These are phyloP conservation scores for Escovopsis sp. DNA, from an alignment of 2,329 filamentous ascomycete species.

Conservation along the genomic window DNA sequence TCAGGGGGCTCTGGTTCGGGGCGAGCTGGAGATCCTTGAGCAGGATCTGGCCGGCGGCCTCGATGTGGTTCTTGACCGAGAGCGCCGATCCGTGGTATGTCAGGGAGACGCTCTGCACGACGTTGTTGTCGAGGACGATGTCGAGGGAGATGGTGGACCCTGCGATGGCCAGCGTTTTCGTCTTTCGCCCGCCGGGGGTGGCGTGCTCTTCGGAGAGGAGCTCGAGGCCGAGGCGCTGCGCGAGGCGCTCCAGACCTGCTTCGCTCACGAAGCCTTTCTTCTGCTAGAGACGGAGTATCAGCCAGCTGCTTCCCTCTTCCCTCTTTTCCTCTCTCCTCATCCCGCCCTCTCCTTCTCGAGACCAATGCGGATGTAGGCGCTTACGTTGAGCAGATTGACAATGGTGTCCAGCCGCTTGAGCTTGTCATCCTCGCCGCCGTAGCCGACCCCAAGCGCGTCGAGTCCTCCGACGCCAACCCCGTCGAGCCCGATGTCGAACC, in stretches of 20 bases:
- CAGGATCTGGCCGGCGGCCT: conserved; percentile 50
- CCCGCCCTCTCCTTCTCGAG: neutral
- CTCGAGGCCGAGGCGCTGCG: conserved; percentile 51
- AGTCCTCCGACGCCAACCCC: conserved; percentile 34
- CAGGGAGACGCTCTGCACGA: conserved; percentile 48
- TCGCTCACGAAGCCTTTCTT: conserved; percentile 55
- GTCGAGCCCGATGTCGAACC: conserved; percentile 39
- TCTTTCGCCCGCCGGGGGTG: conserved; percentile 31
- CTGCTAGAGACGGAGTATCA: conserved; percentile 14
- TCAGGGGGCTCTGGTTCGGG: conserved; percentile 47
- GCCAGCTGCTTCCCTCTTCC: neutral
- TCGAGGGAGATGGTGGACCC: conserved; percentile 47
- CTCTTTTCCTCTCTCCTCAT: neutral
- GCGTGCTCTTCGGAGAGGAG: conserved; percentile 42
- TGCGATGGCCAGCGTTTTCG: conserved; percentile 44
- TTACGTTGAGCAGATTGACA: conserved; percentile 34
- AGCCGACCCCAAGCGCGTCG: conserved; percentile 21
- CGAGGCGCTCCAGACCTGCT: conserved; percentile 58
- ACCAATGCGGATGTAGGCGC: conserved; percentile 6
- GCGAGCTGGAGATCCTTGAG: conserved; percentile 47
- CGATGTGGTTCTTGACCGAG: conserved; percentile 44
- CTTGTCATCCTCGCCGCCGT: conserved; percentile 39
- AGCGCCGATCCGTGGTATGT: conserved; percentile 45
- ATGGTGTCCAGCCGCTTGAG: conserved; percentile 39
- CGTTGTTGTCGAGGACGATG: conserved; percentile 45